Percentiles rank a stretch among this genome's conserved stretches.
Evolutionary conservation across 352 stramenopile genomes (phyloP).

Genomic region (Pilasporangium apinafurcum): DNA sequence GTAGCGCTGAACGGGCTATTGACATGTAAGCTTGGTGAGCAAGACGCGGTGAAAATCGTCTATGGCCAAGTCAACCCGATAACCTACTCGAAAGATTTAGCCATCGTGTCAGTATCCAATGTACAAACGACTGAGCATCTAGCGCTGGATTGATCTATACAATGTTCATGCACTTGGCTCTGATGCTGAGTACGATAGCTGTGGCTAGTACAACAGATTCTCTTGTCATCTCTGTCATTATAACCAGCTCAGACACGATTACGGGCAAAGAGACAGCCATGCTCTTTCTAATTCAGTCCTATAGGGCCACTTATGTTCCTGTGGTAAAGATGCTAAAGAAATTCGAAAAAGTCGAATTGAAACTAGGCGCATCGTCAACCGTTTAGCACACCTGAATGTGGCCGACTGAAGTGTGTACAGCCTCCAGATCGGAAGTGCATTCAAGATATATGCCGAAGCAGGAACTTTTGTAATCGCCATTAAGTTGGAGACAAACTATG

Average conservation of each 20-base stretch:
- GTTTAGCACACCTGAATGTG: too few relatives aligned
- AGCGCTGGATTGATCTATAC: conserved; percentile 66
- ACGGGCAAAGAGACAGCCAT: conserved; percentile 71
- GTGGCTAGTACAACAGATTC: conserved; percentile 7
- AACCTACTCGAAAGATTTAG: conserved; percentile 74
- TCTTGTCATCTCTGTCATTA: conserved; percentile 31
- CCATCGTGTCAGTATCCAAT: conserved; percentile 49
- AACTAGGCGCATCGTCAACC: too few relatives aligned
- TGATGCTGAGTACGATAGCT: conserved; percentile 29
- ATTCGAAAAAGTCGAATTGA: conserved; percentile 63
- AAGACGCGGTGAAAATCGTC: conserved; percentile 78
- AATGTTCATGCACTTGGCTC: conserved; percentile 43
- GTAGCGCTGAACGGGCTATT: conserved; percentile 81
- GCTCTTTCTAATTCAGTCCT: conserved; percentile 69
- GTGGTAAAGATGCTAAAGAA: conserved; percentile 79
- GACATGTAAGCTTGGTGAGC: conserved; percentile 64
- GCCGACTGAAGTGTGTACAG: conserved; percentile 38
- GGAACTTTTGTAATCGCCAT: conserved; percentile 47
- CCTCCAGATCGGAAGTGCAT: conserved; percentile 44
- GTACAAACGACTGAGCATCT: conserved; percentile 62
- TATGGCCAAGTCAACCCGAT: conserved; percentile 80
- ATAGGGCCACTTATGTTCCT: conserved; percentile 48
- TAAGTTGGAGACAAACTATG: conserved; percentile 46
- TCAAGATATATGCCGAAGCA: conserved; percentile 35
- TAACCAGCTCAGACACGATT: conserved; percentile 57